Conservation (phyloP, 306 rosid species). For the Cicer judaicum region DNA sequence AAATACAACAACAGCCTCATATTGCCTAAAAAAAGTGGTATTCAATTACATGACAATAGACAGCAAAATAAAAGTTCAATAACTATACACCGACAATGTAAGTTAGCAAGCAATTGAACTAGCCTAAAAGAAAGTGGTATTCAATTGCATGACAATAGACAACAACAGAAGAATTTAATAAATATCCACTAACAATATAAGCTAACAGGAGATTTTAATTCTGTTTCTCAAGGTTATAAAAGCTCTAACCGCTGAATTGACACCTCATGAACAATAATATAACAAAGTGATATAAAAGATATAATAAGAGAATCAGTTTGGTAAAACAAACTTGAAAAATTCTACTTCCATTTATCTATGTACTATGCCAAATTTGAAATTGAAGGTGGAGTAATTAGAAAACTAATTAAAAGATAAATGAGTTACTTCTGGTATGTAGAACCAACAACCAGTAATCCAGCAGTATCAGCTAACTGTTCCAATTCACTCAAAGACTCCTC, state of each 20-base stretch:
- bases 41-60: not conserved
- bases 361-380: not conserved
- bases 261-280: not conserved
- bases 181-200: not conserved
- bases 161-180: not conserved
- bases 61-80: too few relatives aligned
- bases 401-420: conserved; percentile 24
- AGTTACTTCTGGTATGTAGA: conserved; percentile 81
- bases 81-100: too few relatives aligned
- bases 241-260: too few relatives aligned
- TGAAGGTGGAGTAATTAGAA: conserved; percentile 8
- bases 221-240: too few relatives aligned
- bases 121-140: not conserved
- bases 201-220: not conserved
- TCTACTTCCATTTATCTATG: not conserved
- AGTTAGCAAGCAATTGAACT: too few relatives aligned
- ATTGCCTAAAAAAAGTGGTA: conserved; percentile 3
- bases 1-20: not conserved
- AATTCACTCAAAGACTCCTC: conserved; percentile 82
- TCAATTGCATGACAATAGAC: not conserved
- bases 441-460: conserved; percentile 85
- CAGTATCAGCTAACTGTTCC: conserved; percentile 92
- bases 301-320: not conserved
- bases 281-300: not conserved
- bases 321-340: conserved; percentile 30